These are phyloP conservation scores for Aureobasidium pullulans DNA, from an alignment of 2,329 filamentous ascomycete species.

Conservation along the genomic window DNA sequence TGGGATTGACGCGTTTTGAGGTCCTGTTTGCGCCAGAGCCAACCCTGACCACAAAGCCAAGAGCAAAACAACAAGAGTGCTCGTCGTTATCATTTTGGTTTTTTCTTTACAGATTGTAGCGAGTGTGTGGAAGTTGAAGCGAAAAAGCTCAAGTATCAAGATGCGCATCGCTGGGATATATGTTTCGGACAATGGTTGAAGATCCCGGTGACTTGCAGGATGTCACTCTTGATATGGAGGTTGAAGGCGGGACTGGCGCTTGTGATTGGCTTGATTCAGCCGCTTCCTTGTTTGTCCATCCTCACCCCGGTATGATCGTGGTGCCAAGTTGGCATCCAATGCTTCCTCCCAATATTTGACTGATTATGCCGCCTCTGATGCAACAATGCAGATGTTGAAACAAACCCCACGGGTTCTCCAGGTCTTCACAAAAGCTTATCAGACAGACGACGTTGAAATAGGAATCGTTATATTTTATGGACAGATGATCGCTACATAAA, in stretches of 20 bases:
- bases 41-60: background rate
- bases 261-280: background rate
- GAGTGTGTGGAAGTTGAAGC: background rate
- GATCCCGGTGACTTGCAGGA: background rate
- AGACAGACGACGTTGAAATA: background rate
- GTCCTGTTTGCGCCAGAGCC: background rate
- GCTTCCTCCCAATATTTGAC: background rate
- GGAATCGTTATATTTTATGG: background rate
- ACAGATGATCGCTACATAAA: background rate
- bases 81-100: too few species aligned
- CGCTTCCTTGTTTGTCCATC: background rate
- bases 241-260: too few species aligned
- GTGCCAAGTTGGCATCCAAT: background rate
- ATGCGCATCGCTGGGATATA: background rate
- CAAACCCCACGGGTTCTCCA: background rate
- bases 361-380: background rate
- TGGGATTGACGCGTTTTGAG: slow-evolving; percentile 10
- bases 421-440: background rate
- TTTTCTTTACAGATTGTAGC: too few species aligned
- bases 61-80: background rate
- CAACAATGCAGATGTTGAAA: background rate
- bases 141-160: background rate
- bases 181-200: background rate
- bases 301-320: background rate
- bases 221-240: too few species aligned